Conservation (phyloP, 371 early-diverging fungal species). For the Haplosporangium sp. region DNA sequence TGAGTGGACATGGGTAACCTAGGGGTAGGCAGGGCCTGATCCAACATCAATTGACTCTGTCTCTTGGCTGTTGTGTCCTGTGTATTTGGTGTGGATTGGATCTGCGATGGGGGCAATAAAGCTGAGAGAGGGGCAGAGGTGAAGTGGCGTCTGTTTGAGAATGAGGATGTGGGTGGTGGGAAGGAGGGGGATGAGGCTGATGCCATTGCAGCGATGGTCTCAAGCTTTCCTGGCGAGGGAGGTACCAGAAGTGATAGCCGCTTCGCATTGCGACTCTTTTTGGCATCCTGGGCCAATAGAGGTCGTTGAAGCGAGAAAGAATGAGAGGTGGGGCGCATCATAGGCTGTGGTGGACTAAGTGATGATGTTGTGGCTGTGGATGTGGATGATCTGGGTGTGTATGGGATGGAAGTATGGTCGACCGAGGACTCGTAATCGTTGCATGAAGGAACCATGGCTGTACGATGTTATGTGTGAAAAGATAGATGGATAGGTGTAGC, state of each 20-base stretch:
- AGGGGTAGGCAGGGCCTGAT: constrained; percentile 33
- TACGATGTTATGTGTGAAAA: constrained; percentile 17
- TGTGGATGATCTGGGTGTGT: constrained; percentile 13
- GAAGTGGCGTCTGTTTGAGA: constrained; percentile 38
- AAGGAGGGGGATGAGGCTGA: constrained; percentile 15
- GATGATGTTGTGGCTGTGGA: constrained; percentile 12
- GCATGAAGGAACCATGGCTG: background rate
- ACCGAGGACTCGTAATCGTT: too few relatives aligned
- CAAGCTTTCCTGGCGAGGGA: constrained; percentile 42
- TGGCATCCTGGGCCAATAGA: constrained; percentile 18
- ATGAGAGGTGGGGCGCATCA: constrained; percentile 37
- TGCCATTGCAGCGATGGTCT: constrained; percentile 28
- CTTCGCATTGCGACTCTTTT: constrained; percentile 54
- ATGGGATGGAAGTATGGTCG: background rate
- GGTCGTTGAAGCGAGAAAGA: constrained; percentile 43
- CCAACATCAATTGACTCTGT: constrained; percentile 26
- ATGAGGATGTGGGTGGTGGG: constrained; percentile 32
- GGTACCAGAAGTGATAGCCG: constrained; percentile 52
- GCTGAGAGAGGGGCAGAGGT: constrained; percentile 31
- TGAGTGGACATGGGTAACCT: constrained; percentile 12
- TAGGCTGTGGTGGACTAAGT: constrained; percentile 24
- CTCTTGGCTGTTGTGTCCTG: constrained; percentile 10
- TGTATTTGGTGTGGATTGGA: constrained; percentile 5
- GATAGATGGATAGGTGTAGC: background rate
- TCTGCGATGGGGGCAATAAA: constrained; percentile 18